A percentile compares a stretch with the other conserved stretches of the same genome.
Evolutionary conservation across 192 early-diverging fungal species (phyloP).

Genomic region (Podila minutissima): DNA sequence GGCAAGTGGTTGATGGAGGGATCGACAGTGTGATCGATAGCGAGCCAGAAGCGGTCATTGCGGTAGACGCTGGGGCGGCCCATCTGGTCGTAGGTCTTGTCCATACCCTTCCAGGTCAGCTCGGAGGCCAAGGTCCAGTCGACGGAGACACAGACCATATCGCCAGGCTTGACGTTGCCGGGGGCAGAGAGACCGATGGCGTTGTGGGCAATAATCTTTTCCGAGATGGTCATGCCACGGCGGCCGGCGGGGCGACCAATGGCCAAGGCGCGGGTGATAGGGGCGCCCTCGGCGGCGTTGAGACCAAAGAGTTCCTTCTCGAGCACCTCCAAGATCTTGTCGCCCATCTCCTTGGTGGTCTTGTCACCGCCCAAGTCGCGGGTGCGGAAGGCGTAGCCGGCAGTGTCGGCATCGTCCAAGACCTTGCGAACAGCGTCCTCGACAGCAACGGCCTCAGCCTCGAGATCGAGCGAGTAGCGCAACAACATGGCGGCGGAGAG

Average conservation of each 20-base stretch:
- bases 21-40: slow-evolving; percentile 82
- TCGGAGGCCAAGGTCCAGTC: slow-evolving; percentile 88
- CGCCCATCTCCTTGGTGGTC: slow-evolving; percentile 91
- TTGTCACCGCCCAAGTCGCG: slow-evolving; percentile 89
- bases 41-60: slow-evolving; percentile 86
- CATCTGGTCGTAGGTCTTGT: slow-evolving; percentile 84
- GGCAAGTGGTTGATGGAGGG: slow-evolving; percentile 77
- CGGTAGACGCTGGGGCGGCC: slow-evolving; percentile 79
- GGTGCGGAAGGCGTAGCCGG: slow-evolving; percentile 82
- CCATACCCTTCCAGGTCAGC: slow-evolving; percentile 88
- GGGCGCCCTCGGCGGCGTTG: slow-evolving; percentile 46
- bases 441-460: slow-evolving; percentile 89
- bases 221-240: slow-evolving; percentile 77
- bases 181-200: slow-evolving; percentile 76
- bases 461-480: slow-evolving; percentile 92
- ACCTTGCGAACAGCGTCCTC: slow-evolving; percentile 94
- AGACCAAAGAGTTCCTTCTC: slow-evolving; percentile 69
- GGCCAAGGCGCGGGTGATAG: slow-evolving; percentile 46
- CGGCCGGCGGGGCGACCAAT: slow-evolving; percentile 62
- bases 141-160: slow-evolving; percentile 83
- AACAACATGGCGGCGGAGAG: slow-evolving; percentile 94
- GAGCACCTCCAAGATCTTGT: slow-evolving; percentile 85
- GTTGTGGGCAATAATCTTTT: slow-evolving; percentile 82
- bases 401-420: slow-evolving; percentile 81
- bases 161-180: slow-evolving; percentile 76